These are phyloP conservation scores for Juncus inflexus DNA, from an alignment of 176 grass and related monocot species.

Conservation along the genomic window DNA sequence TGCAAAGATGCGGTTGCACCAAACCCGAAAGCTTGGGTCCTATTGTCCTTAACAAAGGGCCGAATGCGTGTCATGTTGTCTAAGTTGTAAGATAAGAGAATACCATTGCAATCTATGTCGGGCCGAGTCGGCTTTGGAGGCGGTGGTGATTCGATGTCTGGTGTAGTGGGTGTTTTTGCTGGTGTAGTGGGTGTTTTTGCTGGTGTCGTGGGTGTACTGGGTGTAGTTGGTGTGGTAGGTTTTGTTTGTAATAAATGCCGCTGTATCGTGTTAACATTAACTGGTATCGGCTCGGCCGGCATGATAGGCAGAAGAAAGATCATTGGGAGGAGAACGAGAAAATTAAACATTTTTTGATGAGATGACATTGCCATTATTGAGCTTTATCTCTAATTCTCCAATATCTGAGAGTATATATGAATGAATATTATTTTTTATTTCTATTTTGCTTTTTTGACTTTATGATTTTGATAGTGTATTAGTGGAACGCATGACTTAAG, in stretches of 20 bases:
- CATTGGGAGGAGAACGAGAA: neutral
- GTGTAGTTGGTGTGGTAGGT: neutral
- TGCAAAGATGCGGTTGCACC: conserved; percentile 42
- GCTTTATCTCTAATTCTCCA: no score
- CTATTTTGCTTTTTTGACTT: no score
- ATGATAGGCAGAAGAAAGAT: neutral
- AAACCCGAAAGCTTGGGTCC: conserved; percentile 57
- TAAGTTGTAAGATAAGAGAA: conserved; percentile 56
- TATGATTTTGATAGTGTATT: no score
- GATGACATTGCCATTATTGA: no score
- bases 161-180: neutral
- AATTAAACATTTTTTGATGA: no score
- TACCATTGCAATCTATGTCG: conserved; percentile 52
- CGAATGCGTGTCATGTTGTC: conserved; percentile 43
- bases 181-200: neutral
- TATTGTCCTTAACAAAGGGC: conserved; percentile 34
- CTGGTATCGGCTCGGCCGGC: neutral
- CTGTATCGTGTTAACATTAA: no score
- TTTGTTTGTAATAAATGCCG: no score
- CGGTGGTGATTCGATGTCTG: neutral
- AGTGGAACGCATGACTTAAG: no score
- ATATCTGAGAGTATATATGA: no score
- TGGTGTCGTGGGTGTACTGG: neutral
- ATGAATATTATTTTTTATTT: no score
- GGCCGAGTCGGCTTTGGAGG: conserved; percentile 22